Percentiles rank a stretch among this genome's conserved stretches.
Evolutionary conservation across 2,329 filamentous ascomycete genomes (phyloP).

Genomic region (Verticillium tricorpus): DNA sequence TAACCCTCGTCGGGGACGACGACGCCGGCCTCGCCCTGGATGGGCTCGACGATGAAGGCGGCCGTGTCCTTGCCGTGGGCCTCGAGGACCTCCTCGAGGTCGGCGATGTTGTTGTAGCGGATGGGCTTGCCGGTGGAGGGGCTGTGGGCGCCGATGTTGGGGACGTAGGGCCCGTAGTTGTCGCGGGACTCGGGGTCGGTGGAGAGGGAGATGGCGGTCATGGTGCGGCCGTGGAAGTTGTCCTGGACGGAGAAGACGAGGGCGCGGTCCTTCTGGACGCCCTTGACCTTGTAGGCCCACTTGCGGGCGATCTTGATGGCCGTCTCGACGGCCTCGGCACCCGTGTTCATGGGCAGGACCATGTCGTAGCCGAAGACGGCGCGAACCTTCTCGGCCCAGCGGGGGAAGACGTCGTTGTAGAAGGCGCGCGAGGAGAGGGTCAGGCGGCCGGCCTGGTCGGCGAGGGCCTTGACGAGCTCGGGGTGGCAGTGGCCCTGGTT

Average conservation of each 20-base stretch:
- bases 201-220: slow-evolving; percentile 92
- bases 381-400: slow-evolving; percentile 90
- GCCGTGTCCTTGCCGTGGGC: slow-evolving; percentile 80
- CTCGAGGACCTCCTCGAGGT: slow-evolving; percentile 75
- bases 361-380: slow-evolving; percentile 91
- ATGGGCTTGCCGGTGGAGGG: slow-evolving; percentile 73
- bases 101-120: slow-evolving; percentile 78
- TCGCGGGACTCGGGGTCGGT: slow-evolving; percentile 92
- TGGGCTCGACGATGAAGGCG: slow-evolving; percentile 92
- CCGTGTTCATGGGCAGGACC: slow-evolving; percentile 98
- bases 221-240: slow-evolving; percentile 96
- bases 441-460: slow-evolving; percentile 82
- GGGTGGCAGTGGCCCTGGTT: slow-evolving; percentile 99
- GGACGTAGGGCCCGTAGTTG: slow-evolving; percentile 95
- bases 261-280: slow-evolving; percentile 78
- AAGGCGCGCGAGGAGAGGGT: slow-evolving; percentile 94
- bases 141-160: slow-evolving; percentile 73
- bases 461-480: slow-evolving; percentile 84
- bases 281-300: slow-evolving; percentile 97
- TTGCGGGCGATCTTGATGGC: slow-evolving; percentile 94
- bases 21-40: slow-evolving; percentile 95
- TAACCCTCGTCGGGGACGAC: slow-evolving; percentile 92
- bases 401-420: slow-evolving; percentile 97
- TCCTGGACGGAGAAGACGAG: slow-evolving; percentile 79
- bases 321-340: slow-evolving; percentile 93